A percentile compares a stretch with the other conserved stretches of the same genome.
Conservation (phyloP, 495 filamentous ascomycete species). For the Terfezia boudieri region DNA sequence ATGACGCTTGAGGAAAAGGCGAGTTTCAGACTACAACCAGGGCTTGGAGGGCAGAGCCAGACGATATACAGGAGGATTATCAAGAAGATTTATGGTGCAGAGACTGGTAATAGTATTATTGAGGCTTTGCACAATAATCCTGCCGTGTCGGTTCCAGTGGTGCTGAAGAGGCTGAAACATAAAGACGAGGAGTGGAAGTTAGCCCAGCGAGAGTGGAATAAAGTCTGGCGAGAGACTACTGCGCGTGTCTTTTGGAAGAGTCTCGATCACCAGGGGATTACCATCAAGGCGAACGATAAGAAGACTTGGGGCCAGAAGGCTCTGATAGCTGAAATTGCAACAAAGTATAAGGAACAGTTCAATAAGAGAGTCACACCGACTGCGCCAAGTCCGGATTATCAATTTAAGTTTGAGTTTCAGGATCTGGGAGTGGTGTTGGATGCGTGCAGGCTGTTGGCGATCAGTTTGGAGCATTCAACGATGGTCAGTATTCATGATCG, state of each 20-base stretch:
- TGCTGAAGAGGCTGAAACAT: constrained; percentile 69
- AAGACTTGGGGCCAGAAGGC: constrained; percentile 71
- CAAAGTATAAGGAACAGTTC: constrained; percentile 65
- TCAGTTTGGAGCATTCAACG: constrained; percentile 45
- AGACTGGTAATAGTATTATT: constrained; percentile 61
- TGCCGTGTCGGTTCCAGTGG: constrained; percentile 59
- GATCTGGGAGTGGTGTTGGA: constrained; percentile 67
- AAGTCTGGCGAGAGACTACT: constrained; percentile 90
- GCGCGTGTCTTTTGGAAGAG: constrained; percentile 81
- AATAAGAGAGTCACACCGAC: constrained; percentile 38
- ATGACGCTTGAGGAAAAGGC: constrained; percentile 48
- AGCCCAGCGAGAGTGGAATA: constrained; percentile 93
- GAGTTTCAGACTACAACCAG: constrained; percentile 51
- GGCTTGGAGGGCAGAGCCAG: constrained; percentile 79
- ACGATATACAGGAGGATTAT: constrained; percentile 90
- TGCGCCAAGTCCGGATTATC: constrained; percentile 37
- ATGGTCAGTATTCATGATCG: constrained; percentile 49
- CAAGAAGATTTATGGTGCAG: constrained; percentile 91
- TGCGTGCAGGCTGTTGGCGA: constrained; percentile 54
- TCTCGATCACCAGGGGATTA: constrained; percentile 84
- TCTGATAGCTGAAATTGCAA: constrained; percentile 62
- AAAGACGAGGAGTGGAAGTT: constrained; percentile 95
- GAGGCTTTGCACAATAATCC: constrained; percentile 62
- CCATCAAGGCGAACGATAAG: constrained; percentile 64
- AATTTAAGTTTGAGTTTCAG: constrained; percentile 47